These are phyloP conservation scores for Papiliotrema flavescens DNA, from an alignment of 1,284 basidiomycete species.

Conservation along the genomic window DNA sequence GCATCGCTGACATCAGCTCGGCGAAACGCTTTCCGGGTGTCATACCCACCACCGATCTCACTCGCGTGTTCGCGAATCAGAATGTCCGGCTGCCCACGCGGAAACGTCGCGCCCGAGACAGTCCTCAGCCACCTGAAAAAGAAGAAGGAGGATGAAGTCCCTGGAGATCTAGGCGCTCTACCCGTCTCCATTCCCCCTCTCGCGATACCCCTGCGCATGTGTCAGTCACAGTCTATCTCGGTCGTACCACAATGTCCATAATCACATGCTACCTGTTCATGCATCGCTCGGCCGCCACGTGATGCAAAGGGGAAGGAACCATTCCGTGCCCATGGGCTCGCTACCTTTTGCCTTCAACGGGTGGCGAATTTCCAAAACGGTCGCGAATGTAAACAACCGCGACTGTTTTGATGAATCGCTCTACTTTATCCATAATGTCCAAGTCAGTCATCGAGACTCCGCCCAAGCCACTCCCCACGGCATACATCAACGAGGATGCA, in stretches of 20 bases:
- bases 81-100: constrained; percentile 75
- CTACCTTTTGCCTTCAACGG: too few relatives aligned
- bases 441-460: constrained; percentile 7
- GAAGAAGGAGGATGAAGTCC: background rate
- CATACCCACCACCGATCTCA: constrained; percentile 84
- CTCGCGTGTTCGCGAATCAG: constrained; percentile 85
- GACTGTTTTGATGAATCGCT: background rate
- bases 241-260: too few relatives aligned
- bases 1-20: constrained; percentile 51
- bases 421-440: background rate
- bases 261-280: too few relatives aligned
- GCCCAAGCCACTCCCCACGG: constrained; percentile 8
- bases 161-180: too few relatives aligned
- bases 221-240: too few relatives aligned
- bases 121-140: background rate
- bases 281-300: too few relatives aligned
- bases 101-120: constrained; percentile 9
- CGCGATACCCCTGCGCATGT: too few relatives aligned
- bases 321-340: too few relatives aligned
- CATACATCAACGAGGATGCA: constrained; percentile 11
- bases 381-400: too few relatives aligned
- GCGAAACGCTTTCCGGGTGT: constrained; percentile 91
- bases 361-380: too few relatives aligned
- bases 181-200: too few relatives aligned
- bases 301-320: too few relatives aligned